phyloP scores from a whole-genome alignment of 2,329 filamentous ascomycete species.

The Fusarium oxysporum region DNA sequence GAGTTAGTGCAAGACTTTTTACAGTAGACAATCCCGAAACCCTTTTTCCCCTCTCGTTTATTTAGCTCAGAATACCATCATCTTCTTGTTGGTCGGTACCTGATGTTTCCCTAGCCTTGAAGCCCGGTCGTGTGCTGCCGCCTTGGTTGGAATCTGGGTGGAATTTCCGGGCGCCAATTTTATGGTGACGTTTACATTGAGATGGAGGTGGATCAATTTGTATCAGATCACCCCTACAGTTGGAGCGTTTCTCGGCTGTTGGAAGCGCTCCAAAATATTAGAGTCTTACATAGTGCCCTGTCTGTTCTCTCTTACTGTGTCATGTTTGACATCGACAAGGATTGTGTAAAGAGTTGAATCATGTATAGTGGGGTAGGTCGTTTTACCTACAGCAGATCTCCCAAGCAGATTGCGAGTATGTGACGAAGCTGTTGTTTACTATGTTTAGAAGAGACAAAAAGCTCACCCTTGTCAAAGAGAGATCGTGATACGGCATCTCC shows the following conservation, averaged over 20 bases:
- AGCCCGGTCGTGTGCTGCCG: neutral
- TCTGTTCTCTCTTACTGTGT: constrained; percentile 10
- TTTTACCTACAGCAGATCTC: neutral
- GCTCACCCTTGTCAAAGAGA: neutral
- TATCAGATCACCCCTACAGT: neutral
- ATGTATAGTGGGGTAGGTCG: constrained; percentile 17
- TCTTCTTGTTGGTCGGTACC: constrained; percentile 8
- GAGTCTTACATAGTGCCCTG: constrained; percentile 23
- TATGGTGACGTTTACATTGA: constrained; percentile 20
- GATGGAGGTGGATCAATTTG: neutral
- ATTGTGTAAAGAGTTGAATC: neutral
- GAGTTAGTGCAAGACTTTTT: neutral
- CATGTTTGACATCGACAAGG: constrained; percentile 5
- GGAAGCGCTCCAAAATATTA: neutral
- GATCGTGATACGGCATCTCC: neutral
- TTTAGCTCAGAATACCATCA: constrained; percentile 2
- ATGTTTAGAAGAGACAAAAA: constrained; percentile 15
- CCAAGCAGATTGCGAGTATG: constrained; percentile 2
- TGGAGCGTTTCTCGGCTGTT: constrained; percentile 6
- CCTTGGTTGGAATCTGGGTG: constrained; percentile 6
- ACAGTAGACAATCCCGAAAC: constrained; percentile 5
- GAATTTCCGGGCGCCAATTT: constrained; percentile 11
- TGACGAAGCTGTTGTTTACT: constrained; percentile 15
- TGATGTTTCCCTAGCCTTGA: constrained; percentile 1
- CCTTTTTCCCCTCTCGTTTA: neutral